phyloP scores from a whole-genome alignment of 2,329 filamentous ascomycete species.

The Trichoderma brevicompactum region DNA sequence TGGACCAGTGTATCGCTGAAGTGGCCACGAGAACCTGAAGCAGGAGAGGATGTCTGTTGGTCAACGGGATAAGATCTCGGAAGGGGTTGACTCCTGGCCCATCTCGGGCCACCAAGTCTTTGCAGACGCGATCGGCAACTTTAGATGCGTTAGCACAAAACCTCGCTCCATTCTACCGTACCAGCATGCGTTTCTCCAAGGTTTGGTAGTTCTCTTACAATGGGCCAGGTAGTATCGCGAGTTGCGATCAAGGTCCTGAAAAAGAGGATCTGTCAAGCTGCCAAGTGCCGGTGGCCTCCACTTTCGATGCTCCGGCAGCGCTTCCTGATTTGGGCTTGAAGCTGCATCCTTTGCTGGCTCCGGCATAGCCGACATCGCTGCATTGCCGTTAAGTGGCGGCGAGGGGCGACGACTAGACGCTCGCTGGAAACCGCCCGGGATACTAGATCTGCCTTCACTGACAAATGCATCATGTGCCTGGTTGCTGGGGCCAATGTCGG shows the following conservation, averaged over 20 bases:
- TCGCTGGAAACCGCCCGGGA: conserved; percentile 15
- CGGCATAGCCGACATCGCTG: conserved; percentile 25
- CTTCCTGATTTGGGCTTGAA: conserved; percentile 13
- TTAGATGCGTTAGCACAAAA: conserved; percentile 25
- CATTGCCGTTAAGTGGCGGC: conserved; percentile 15
- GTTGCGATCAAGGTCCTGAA: conserved; percentile 55
- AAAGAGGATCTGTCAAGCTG: conserved; percentile 57
- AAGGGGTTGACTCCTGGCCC: conserved; percentile 53
- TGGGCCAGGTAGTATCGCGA: conserved; percentile 55
- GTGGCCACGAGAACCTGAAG: conserved; percentile 55
- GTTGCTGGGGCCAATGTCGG: neutral
- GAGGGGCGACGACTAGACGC: conserved; percentile 16
- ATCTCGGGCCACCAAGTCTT: conserved; percentile 58
- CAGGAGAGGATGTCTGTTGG: conserved; percentile 50
- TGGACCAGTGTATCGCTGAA: conserved; percentile 55
- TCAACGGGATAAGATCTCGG: conserved; percentile 53
- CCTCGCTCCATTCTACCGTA: neutral
- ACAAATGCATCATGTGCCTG: conserved; percentile 9
- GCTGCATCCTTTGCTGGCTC: conserved; percentile 16
- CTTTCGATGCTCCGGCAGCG: neutral
- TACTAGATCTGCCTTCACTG: conserved; percentile 9
- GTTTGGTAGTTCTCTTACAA: conserved; percentile 46
- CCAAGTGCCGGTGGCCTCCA: conserved; percentile 28
- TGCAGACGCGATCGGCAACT: conserved; percentile 56
- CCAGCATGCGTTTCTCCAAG: neutral